A percentile compares a stretch with the other conserved stretches of the same genome.
phyloP scores from a whole-genome alignment of 108 stramenopile genomes.

The Heterococcus sp. region DNA sequence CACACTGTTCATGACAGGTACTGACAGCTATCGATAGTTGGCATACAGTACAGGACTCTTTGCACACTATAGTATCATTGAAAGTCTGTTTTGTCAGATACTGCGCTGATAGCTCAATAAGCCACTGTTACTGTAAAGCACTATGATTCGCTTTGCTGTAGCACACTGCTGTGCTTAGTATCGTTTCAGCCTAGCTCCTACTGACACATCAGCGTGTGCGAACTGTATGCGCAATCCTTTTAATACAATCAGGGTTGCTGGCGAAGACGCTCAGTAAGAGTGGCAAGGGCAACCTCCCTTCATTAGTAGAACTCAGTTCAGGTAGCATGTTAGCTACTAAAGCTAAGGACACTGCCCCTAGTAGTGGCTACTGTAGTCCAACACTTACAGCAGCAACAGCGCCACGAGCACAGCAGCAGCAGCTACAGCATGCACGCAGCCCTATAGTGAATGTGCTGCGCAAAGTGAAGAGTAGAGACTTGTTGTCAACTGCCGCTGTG shows the following conservation, averaged over 20 bases:
- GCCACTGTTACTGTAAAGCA: neutral
- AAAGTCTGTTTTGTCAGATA: no score
- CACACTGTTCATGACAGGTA: slow-evolving; percentile 12
- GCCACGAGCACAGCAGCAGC: neutral
- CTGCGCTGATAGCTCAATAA: neutral
- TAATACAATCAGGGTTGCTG: no score
- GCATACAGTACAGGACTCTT: neutral
- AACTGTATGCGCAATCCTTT: no score
- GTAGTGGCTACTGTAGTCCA: neutral
- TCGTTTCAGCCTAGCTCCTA: no score
- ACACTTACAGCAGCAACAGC: no score
- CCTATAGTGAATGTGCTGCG: neutral
- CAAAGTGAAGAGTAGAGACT: neutral
- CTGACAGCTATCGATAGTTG: no score
- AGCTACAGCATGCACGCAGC: neutral
- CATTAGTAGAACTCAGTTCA: no score
- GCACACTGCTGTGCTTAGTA: no score
- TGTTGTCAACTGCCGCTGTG: neutral
- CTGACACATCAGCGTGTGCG: no score
- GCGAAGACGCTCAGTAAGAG: neutral
- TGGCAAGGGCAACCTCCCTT: no score
- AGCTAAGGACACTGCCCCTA: neutral
- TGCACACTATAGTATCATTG: neutral
- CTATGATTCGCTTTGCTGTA: no score
- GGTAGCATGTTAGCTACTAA: no score